Evolutionary conservation across 305 asterid species (phyloP), one percentile per base, ranked within the genome.

Genomic region (Striga hermonthica): DNA sequence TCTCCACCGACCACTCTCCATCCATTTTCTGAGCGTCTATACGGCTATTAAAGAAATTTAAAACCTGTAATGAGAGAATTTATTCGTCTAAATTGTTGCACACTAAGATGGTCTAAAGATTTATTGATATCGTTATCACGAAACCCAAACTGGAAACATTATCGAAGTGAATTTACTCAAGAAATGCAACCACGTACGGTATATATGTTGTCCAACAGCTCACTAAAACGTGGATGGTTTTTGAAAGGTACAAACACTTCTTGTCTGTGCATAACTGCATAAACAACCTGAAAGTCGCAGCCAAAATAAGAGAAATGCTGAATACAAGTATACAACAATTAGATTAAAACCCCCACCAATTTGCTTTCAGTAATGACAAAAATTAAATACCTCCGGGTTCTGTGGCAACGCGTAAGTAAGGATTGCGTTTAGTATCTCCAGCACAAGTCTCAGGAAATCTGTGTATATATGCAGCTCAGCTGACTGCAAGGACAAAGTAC

Each of bases 211-310:
- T 93, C 99, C 80, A 93, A 81, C 79, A 90, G 86, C 84, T 88
- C 99, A 71, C 74, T 85, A 75, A 90, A 93, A 57, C 96, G 96
- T 64, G 96, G 99, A 79, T 93, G 97, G 62, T 77, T 88, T 78
- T 87, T 93, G 83, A 93, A 93, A 54, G 99, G 96, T 74, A 84
- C 87, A 81, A 93, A 90, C 50, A 90, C 89, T 76, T 93, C 99
- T 84, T 93, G 97, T 85, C 97, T 78, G 79, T 93, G 99, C 95
- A 93, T 90, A 67, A 93, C 85, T 76, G 97, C 97, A 60, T 93
- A 93, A 69, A 93, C 82, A 60, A 93, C 96, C 97, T 93, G 91
- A 80, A 78, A 77, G 60, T 47, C 35, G 59, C 64, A 79, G 63
- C 55, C 44, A 61, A 9, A 44, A 54, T 56, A 75, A 70, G 69